Evolutionary conservation across 495 filamentous ascomycete genomes (phyloP).

Genomic region (Lichenothelia convexa): DNA sequence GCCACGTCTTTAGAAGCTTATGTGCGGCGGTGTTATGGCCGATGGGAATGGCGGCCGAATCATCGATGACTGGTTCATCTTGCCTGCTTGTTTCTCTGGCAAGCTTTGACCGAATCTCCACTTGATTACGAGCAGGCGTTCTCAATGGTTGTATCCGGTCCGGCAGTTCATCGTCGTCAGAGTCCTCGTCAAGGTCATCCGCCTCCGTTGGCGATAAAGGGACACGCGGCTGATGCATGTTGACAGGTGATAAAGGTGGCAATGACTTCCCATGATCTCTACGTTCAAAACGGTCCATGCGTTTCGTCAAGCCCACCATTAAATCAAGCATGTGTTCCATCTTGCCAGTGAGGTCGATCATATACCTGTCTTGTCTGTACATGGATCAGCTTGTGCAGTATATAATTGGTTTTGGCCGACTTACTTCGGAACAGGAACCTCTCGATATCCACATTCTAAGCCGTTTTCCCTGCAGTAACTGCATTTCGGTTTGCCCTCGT

Average conservation of each 20-base stretch:
- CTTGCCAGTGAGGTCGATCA: conserved; percentile 11
- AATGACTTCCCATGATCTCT: conserved; percentile 1
- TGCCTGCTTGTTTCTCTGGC: no score
- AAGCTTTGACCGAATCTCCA: neutral
- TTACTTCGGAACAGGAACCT: conserved; percentile 49
- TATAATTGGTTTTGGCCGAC: conserved; percentile 11
- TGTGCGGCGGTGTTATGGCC: conserved; percentile 74
- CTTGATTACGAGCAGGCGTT: neutral
- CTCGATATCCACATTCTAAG: conserved; percentile 43
- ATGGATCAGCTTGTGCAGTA: conserved; percentile 1
- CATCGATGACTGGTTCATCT: neutral
- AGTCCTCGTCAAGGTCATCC: no score
- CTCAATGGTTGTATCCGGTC: neutral
- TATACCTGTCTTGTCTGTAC: conserved; percentile 22
- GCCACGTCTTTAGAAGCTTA: conserved; percentile 47
- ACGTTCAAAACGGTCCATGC: conserved; percentile 7
- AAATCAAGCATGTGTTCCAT: conserved; percentile 1
- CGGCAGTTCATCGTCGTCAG: neutral
- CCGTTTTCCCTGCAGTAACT: conserved; percentile 33
- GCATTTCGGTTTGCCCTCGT: conserved; percentile 33
- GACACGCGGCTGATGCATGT: no score
- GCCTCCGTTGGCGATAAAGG: no score
- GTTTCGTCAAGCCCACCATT: conserved; percentile 9
- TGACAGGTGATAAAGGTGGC: neutral
- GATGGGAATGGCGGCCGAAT: conserved; percentile 31